These are phyloP conservation scores for Articulospora tetracladia DNA, from an alignment of 495 filamentous ascomycete genomes.

Conservation along the genomic window DNA sequence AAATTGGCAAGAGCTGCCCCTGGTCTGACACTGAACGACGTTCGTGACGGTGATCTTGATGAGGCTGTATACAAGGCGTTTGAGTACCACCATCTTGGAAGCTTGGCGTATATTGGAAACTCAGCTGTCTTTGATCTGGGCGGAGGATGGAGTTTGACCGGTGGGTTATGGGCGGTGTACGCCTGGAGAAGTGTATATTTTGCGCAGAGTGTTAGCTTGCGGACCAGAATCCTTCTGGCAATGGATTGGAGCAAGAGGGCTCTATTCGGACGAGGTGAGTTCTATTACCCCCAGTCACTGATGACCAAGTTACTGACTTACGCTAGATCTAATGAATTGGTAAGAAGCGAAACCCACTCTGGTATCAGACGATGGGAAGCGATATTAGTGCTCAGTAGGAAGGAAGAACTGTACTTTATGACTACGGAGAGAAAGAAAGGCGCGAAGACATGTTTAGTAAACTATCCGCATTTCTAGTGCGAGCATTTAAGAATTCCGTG, in stretches of 20 bases:
- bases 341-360: no score
- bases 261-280: slow-evolving; percentile 91
- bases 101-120: slow-evolving; percentile 93
- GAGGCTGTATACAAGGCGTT: slow-evolving; percentile 94
- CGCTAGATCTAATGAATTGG: slow-evolving; percentile 25
- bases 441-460: no score
- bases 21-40: slow-evolving; percentile 72
- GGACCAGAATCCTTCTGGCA: slow-evolving; percentile 83
- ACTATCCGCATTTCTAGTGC: no score
- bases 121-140: slow-evolving; percentile 88
- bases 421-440: no score
- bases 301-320: slow-evolving; percentile 6
- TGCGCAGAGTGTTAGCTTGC: slow-evolving; percentile 91
- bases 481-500: no score
- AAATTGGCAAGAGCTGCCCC: slow-evolving; percentile 79
- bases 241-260: slow-evolving; percentile 99
- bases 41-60: slow-evolving; percentile 86
- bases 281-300: not conserved
- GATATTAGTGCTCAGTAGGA: no score
- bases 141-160: slow-evolving; percentile 68
- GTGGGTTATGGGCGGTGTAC: slow-evolving; percentile 91
- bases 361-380: no score
- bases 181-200: slow-evolving; percentile 97
- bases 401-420: no score
- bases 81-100: slow-evolving; percentile 89